Evolutionary conservation across 768 basidiomycete species (phyloP).

Genomic region (Phylloporus rhodoxanthus): DNA sequence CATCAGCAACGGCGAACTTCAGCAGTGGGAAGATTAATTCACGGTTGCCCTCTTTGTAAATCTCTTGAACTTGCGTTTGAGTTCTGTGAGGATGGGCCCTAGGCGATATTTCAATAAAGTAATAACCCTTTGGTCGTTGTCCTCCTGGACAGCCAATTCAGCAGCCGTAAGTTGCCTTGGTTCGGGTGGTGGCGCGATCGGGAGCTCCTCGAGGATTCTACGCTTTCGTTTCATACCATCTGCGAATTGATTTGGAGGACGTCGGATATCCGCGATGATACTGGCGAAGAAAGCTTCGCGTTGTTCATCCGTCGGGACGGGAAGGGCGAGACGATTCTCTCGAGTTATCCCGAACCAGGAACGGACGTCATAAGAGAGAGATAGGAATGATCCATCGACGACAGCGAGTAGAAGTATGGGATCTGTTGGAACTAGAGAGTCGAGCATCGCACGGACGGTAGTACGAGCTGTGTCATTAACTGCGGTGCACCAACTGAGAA

Average conservation of each 20-base stretch:
- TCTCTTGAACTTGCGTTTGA: constrained; percentile 89
- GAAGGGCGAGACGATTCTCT: constrained; percentile 68
- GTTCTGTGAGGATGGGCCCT: constrained; percentile 80
- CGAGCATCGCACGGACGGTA: constrained; percentile 86
- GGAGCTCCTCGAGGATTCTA: constrained; percentile 79
- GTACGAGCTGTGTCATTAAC: constrained; percentile 79
- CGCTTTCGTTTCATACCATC: constrained; percentile 82
- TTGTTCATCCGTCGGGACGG: constrained; percentile 46
- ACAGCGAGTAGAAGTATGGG: constrained; percentile 90
- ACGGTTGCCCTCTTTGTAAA: constrained; percentile 80
- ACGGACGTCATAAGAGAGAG: constrained; percentile 76
- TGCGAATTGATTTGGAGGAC: constrained; percentile 82
- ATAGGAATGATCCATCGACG: constrained; percentile 67
- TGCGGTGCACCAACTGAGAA: constrained; percentile 78
- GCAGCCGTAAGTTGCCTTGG: constrained; percentile 76
- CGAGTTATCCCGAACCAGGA: constrained; percentile 83
- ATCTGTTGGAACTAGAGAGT: constrained; percentile 85
- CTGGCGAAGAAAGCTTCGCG: constrained; percentile 71
- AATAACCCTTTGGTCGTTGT: constrained; percentile 71
- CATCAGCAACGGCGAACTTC: constrained; percentile 6
- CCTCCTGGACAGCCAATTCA: constrained; percentile 76
- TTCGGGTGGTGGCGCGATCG: constrained; percentile 84
- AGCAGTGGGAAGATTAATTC: constrained; percentile 24
- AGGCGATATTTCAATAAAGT: constrained; percentile 86
- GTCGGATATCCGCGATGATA: constrained; percentile 60